Evolutionary conservation across 768 basidiomycete species (phyloP), one percentile per base, ranked within the genome.

Genomic region (Auriscalpium vulgare): DNA sequence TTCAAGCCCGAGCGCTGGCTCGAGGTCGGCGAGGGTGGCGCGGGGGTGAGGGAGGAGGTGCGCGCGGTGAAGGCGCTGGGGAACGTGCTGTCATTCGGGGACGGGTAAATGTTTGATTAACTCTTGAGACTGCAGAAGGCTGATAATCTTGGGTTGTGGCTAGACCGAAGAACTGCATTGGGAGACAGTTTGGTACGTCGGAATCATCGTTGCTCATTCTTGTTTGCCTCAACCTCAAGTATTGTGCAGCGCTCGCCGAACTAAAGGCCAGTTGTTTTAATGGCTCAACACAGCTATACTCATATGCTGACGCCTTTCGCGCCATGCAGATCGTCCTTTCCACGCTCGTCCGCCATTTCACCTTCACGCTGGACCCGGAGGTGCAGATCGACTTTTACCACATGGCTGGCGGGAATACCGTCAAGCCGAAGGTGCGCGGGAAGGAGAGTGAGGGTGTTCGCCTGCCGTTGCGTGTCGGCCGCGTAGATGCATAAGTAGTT

Each of bases 1-100:
- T 63, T 63, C 45, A 17, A 38, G 8, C 62, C 62, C 67, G 56
- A 67, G 63, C 63, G 58, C 14, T 59, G 58, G 58, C 34, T 58
- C 3, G 46, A 49, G 1, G 29, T 29, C 2, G 2, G 29, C 29
- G 29, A 29, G 29, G 29, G 29, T 4, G 44, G 13, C 8, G 48
- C 29, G 16, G 34, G 48, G 48, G 13, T 49, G 11, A 19, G 16
- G 37, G 56, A 19, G 23, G 45, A n/a, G 53, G 47, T 38, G 37
- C 21, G 37, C 21, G 36, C 13, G 21, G 17, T 40, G n/a, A 35
- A 10, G 13, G 59, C 59, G 23, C 48, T 37, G 37, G 59, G 58
- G 16, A 56, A 56, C 17, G 21, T 53, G n/a, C 35, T 55, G 21
- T 59, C 59, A 4, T 60, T 60, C 38, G 59, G 59, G 10, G 59